These are phyloP conservation scores for Porcisia hertigi DNA, from an alignment of 208 protist species.

Conservation along the genomic window DNA sequence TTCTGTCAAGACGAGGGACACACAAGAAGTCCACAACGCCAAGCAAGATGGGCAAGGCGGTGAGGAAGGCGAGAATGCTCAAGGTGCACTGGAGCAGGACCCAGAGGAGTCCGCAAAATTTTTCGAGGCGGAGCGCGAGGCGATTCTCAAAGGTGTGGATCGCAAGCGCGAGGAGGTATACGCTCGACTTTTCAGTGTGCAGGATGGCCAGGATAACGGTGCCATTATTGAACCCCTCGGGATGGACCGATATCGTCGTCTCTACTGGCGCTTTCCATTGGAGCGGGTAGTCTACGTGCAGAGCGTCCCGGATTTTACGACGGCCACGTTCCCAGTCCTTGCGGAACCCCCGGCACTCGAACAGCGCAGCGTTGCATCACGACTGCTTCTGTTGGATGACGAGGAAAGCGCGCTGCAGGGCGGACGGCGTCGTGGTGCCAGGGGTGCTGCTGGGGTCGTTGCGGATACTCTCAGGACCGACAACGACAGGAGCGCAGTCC, in stretches of 20 bases:
- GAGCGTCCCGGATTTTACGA: constrained; percentile 37
- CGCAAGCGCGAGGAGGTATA: constrained; percentile 43
- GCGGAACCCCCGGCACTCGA: constrained; percentile 43
- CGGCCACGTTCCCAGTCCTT: constrained; percentile 34
- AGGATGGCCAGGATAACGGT: constrained; percentile 61
- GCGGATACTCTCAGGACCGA: neutral
- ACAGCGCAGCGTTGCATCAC: neutral
- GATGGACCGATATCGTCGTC: constrained; percentile 81
- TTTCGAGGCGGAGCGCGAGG: constrained; percentile 41
- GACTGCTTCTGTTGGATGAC: constrained; percentile 46
- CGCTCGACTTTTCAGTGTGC: constrained; percentile 29
- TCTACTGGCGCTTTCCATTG: constrained; percentile 90
- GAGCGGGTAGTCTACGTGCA: constrained; percentile 74
- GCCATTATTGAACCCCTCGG: constrained; percentile 72
- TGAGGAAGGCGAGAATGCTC: constrained; percentile 11
- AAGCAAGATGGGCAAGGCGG: constrained; percentile 4
- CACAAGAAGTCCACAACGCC: neutral
- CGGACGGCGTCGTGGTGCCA: neutral
- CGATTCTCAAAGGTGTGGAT: constrained; percentile 39
- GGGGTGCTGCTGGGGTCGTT: neutral
- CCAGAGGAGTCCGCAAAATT: constrained; percentile 1
- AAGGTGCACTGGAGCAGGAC: neutral
- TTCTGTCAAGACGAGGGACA: neutral
- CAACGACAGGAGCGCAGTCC: constrained; percentile 11
- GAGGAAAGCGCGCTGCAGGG: constrained; percentile 20